These are phyloP conservation scores for Eucalyptus curtisii DNA, from an alignment of 345 rosid genomes.

Conservation along the genomic window DNA sequence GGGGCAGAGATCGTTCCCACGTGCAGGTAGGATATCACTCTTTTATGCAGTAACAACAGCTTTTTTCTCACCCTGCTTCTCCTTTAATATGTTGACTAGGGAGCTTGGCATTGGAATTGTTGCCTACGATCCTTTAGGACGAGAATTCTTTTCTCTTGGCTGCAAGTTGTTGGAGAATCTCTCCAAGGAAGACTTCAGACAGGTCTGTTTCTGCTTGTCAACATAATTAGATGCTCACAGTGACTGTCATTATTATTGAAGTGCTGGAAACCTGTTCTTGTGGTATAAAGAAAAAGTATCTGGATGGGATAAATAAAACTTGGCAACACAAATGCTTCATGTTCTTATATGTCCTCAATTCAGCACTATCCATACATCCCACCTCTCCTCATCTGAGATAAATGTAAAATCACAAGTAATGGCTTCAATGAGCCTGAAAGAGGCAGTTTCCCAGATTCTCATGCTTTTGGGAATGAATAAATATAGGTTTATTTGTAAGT, in stretches of 20 bases:
- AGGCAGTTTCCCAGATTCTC: not conserved
- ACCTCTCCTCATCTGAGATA: too few species aligned
- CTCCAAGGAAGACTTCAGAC: conserved; percentile 25
- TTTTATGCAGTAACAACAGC: not conserved
- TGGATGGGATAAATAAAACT: not conserved
- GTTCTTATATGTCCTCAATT: too few species aligned
- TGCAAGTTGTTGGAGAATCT: conserved; percentile 39
- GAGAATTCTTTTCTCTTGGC: conserved; percentile 58
- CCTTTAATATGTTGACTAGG: conserved; percentile 11
- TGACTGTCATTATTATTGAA: not conserved
- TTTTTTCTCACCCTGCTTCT: not conserved
- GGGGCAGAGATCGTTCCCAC: conserved; percentile 56
- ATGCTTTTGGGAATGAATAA: not conserved
- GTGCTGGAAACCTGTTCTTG: not conserved
- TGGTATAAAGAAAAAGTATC: not conserved
- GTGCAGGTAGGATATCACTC: conserved; percentile 1
- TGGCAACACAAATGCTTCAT: too few species aligned
- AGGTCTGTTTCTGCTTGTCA: conserved; percentile 9
- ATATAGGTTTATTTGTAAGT: not conserved
- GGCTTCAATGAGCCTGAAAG: not conserved
- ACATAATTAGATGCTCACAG: not conserved
- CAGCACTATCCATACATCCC: too few species aligned
- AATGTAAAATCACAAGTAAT: not conserved
- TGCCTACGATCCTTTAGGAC: conserved; percentile 57
- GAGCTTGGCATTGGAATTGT: conserved; percentile 77